Evolutionary conservation across 441 rosid genomes (phyloP).

Genomic region (Brassica balearica): DNA sequence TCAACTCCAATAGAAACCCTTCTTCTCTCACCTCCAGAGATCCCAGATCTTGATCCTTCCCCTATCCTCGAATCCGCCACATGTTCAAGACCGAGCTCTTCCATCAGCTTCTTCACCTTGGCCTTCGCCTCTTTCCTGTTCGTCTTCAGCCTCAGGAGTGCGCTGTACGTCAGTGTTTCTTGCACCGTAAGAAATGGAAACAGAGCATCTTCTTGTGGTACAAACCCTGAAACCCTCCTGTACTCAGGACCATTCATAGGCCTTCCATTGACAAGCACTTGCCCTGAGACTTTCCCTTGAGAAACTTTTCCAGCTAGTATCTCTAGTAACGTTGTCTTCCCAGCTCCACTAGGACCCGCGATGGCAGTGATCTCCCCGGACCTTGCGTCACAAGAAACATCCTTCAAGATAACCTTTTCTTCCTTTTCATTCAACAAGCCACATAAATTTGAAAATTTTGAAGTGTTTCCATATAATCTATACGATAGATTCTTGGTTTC

Average conservation of each 20-base stretch:
- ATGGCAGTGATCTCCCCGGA: slow-evolving; percentile 73
- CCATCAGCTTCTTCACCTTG: slow-evolving; percentile 62
- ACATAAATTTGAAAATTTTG: slow-evolving; percentile 43
- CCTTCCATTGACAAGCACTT: slow-evolving; percentile 67
- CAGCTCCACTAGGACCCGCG: slow-evolving; percentile 91
- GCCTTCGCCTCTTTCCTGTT: slow-evolving; percentile 52
- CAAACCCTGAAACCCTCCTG: slow-evolving; percentile 76
- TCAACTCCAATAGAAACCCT: slow-evolving; percentile 92
- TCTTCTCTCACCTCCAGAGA: slow-evolving; percentile 92
- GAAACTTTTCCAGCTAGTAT: slow-evolving; percentile 76
- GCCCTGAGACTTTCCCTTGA: slow-evolving; percentile 53
- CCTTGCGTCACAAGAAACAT: slow-evolving; percentile 71
- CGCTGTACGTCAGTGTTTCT: slow-evolving; percentile 83
- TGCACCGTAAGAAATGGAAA: slow-evolving; percentile 85
- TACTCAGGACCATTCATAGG: slow-evolving; percentile 61
- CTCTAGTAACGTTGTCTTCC: slow-evolving; percentile 87
- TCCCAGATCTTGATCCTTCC: slow-evolving; percentile 61
- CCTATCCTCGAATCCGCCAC: slow-evolving; percentile 67
- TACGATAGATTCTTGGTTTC: slow-evolving; percentile 69
- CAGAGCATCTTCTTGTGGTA: slow-evolving; percentile 84
- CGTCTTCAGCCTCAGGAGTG: slow-evolving; percentile 71
- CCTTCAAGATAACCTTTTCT: slow-evolving; percentile 57
- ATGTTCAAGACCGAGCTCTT: slow-evolving; percentile 74
- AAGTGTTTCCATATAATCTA: slow-evolving; percentile 51
- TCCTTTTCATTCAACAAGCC: slow-evolving; percentile 36